These are phyloP conservation scores for Hysterangium stoloniferum DNA, from an alignment of 768 basidiomycete species.

Conservation along the genomic window DNA sequence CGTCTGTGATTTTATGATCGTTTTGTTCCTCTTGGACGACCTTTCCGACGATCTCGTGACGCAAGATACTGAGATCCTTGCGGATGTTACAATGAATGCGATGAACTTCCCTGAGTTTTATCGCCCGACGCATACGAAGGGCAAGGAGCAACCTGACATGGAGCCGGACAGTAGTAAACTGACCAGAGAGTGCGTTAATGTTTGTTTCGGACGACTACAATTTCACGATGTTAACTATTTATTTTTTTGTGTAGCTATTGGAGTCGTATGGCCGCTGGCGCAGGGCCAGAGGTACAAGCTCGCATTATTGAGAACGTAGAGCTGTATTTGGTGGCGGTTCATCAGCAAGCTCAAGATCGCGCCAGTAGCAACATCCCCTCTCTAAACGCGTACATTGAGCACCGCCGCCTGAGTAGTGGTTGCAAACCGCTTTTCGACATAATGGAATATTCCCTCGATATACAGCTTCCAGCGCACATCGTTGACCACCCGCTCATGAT, in stretches of 20 bases:
- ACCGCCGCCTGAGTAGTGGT: constrained; percentile 36
- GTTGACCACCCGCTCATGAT: constrained; percentile 9
- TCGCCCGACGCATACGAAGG: constrained; percentile 15
- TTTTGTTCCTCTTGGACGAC: constrained; percentile 34
- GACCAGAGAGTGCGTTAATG: constrained; percentile 26
- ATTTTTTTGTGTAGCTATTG: constrained; percentile 26
- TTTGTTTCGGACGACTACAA: background rate
- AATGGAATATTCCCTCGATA: constrained; percentile 44
- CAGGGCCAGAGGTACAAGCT: constrained; percentile 30
- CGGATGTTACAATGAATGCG: constrained; percentile 24
- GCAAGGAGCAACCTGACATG: constrained; percentile 20
- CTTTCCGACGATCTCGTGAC: constrained; percentile 11
- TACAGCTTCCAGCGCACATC: constrained; percentile 48
- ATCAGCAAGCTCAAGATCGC: constrained; percentile 25
- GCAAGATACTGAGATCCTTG: constrained; percentile 16
- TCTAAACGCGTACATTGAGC: constrained; percentile 11
- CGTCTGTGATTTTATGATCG: constrained; percentile 59
- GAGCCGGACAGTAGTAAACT: constrained; percentile 24
- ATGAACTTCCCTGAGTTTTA: constrained; percentile 21
- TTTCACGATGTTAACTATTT: too few species aligned
- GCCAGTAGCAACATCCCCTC: constrained; percentile 13
- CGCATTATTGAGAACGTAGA: constrained; percentile 26
- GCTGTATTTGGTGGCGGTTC: constrained; percentile 25
- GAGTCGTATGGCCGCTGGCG: constrained; percentile 28
- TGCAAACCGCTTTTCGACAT: constrained; percentile 43